Base-by-base conservation (phyloP, 495 filamentous ascomycete genomes). In the Podospora anserina region DNA sequence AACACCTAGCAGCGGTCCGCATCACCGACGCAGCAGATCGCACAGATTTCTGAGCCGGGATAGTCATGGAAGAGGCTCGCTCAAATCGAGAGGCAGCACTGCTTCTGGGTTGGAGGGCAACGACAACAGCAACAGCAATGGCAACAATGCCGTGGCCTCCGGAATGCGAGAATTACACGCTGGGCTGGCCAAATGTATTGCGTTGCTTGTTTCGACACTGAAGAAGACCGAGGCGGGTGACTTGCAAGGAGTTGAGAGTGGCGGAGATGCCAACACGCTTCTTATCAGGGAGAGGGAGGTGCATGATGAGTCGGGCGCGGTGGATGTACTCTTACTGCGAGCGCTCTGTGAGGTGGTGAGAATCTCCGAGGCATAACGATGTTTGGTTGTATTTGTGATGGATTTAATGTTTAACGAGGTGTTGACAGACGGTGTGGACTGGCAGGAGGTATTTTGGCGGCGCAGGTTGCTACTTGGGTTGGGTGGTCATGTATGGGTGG, bases 341-440 rank as follows among this genome's bases (percentile, higher is more conserved):
- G 75, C 80, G 44, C 74, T 83, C 4, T 82, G 80, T 63, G 79
- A 83, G 68, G 72, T 80, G 11, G 81, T 83, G 26, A 74, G 77
- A 34, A 74, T 77, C 7, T 73, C 74, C 4, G 81, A 83, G 71
- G 78, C 30, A 19, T 63, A 11, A 49, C 6, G 13, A 16, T 13
- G 39, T 16, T 16, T 13, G 5, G 39, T 2, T 49, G 39, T 49
- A 49, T 49, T 49, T 49, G 5, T 11, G 39, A 49, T 49, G 39
- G 39, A 13, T 49, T 49, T 49, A 18, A 49, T 49, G 39, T 49
- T 13, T 5, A 49, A 49, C 15, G 5, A 49, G 9, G 39, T 6
- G 39, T 13, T 16, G 7, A 49, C 13, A 49, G 39, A 49, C 39
- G 15, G 39, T 11, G 13, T 16, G 39, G 5, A 49, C 39, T 13